Evolutionary conservation across 2,329 filamentous ascomycete genomes (phyloP), one percentile per base, ranked within the genome.

Genomic region (Penicillium concentricum): DNA sequence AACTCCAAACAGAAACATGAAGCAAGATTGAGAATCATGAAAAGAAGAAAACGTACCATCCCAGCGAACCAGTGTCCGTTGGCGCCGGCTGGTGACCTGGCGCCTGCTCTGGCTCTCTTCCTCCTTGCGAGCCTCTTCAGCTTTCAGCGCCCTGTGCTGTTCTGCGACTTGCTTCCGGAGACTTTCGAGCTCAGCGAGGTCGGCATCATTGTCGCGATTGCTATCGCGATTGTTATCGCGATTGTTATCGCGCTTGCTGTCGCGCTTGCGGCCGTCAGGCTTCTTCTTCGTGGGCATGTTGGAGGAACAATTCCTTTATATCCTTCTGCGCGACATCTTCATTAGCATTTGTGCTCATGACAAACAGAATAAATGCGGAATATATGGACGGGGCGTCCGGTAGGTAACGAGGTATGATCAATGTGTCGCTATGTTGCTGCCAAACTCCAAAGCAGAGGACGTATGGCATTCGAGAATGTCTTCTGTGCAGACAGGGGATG

Each of bases 61-160:
- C 76, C 76, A 79, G 22, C 76, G 75, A 16, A 78, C 74, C 12
- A 79, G 64, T 13, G 61, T 68, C 7, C 76, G 70, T 55, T 69
- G 75, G 24, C 67, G 43, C 6, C 38, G 43, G 9, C 35, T 32
- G 22, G 5, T 49, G 32, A 34, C 24, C 35, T 50, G 37, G 1
- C 15, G 18, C 28, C 26, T 51, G 15, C 2, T 12, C 28, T 53
- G 24, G 9, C 4, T n/a, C 4, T 39, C 43, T 32, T 22, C 18
- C 16, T 48, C 24, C 10, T 20, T 49, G 18, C 51, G 28, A 13
- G 28, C 28, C 20, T 39, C 16, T n/a, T 54, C 51, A 5, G 26
- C 43, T 4, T 49, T 34, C 18, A 30, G 4, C 5, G 18, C 47
- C 35, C 20, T 38, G 26, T 6, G n/a, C n/a, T 26, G 41, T 20